These are phyloP conservation scores for Acacia confusa DNA, from an alignment of 306 rosid genomes.

Conservation along the genomic window DNA sequence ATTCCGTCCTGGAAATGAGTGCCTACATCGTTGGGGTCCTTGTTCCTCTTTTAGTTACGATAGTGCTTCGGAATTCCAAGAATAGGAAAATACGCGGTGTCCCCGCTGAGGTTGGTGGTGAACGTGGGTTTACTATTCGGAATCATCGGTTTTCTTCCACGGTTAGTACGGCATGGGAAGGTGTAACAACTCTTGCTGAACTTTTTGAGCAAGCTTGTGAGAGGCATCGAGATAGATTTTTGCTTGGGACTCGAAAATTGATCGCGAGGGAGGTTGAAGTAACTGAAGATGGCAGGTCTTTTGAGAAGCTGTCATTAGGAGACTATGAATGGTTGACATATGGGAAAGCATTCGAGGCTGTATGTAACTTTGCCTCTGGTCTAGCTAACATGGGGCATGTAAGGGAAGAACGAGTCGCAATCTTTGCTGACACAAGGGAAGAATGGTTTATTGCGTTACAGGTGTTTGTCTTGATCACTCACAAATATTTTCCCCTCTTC, in stretches of 20 bases:
- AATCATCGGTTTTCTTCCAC: constrained; percentile 52
- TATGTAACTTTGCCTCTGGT: constrained; percentile 74
- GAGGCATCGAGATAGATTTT: constrained; percentile 41
- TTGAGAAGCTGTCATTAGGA: constrained; percentile 88
- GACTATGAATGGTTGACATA: constrained; percentile 83
- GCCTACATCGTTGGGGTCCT: constrained; percentile 60
- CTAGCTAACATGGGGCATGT: constrained; percentile 64
- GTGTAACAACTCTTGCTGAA: constrained; percentile 75
- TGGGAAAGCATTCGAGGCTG: constrained; percentile 65
- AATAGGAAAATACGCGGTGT: constrained; percentile 61
- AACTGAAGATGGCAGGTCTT: constrained; percentile 59
- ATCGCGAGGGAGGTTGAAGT: constrained; percentile 60
- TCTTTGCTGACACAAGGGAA: constrained; percentile 87
- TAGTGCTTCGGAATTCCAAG: constrained; percentile 54
- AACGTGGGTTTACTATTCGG: constrained; percentile 61
- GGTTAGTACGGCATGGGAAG: constrained; percentile 69
- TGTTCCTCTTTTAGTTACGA: constrained; percentile 63
- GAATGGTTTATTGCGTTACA: constrained; percentile 95
- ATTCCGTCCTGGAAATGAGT: constrained; percentile 43
- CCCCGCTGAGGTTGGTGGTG: constrained; percentile 66
- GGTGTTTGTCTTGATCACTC: constrained; percentile 48
- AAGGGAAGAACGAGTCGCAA: constrained; percentile 75
- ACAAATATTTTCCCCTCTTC: not conserved
- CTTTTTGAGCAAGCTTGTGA: constrained; percentile 75
- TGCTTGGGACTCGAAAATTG: constrained; percentile 82